Conservation (phyloP, 805 yeast genomes). For the Candida sanyiensis region DNA sequence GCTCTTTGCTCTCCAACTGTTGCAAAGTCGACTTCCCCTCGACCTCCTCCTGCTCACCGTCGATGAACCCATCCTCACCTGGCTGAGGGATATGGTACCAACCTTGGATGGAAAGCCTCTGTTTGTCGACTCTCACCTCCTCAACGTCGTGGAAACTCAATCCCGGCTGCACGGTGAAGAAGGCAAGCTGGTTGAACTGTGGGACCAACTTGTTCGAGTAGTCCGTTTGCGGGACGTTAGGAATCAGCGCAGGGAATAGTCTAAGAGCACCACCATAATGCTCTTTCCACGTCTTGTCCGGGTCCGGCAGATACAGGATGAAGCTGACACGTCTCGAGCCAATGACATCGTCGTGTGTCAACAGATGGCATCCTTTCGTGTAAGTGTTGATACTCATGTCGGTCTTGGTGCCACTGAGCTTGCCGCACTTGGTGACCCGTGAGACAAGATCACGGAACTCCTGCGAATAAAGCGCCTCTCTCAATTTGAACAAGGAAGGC, state of each 20-base stretch:
- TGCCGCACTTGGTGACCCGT: conserved; percentile 79
- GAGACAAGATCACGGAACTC: conserved; percentile 76
- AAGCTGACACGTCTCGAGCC: conserved; percentile 92
- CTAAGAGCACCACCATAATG: conserved; percentile 92
- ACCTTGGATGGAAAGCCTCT: conserved; percentile 90
- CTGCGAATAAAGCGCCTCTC: conserved; percentile 85
- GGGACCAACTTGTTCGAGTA: conserved; percentile 68
- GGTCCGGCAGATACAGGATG: conserved; percentile 88
- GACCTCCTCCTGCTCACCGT: conserved; percentile 76
- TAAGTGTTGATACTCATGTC: conserved; percentile 92
- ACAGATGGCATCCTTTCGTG: conserved; percentile 85
- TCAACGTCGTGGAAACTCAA: conserved; percentile 96
- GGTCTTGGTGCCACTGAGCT: conserved; percentile 81
- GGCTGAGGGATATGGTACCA: conserved; percentile 98
- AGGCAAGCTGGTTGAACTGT: conserved; percentile 92
- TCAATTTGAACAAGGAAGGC: conserved; percentile 68
- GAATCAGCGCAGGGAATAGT: conserved; percentile 77
- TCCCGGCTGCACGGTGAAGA: conserved; percentile 95
- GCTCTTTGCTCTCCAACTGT: conserved; percentile 68
- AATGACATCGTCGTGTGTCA: conserved; percentile 96
- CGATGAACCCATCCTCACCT: conserved; percentile 81
- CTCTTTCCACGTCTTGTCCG: conserved; percentile 82
- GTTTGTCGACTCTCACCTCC: conserved; percentile 88
- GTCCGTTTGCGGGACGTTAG: conserved; percentile 87
- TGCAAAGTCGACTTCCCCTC: conserved; percentile 74